Conservation (phyloP, 2,329 filamentous ascomycete species). For the Botrytis squamosa region DNA sequence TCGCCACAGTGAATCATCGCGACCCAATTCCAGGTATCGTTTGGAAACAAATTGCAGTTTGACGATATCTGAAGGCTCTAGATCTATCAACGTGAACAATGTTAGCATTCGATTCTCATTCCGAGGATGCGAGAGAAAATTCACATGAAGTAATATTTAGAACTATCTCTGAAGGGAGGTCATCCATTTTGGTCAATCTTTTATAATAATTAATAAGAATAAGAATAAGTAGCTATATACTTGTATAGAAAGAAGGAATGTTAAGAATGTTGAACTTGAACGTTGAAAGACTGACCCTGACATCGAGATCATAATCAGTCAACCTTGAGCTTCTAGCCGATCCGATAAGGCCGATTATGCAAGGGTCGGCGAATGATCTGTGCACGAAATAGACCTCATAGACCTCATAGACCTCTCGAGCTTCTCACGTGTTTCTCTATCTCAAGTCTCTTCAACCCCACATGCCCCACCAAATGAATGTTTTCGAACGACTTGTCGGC, state of each 20-base stretch:
- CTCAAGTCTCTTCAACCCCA: not conserved
- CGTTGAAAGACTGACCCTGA: not conserved
- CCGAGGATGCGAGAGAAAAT: not conserved
- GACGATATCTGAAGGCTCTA: conserved; percentile 64
- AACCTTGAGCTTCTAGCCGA: not conserved
- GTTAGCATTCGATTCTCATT: not conserved
- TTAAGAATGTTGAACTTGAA: not conserved
- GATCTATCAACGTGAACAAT: conserved; percentile 45
- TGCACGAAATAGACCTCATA: conserved; percentile 8
- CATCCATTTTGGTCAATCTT: conserved; percentile 18
- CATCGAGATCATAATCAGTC: not conserved
- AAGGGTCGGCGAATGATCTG: not conserved
- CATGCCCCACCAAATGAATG: not conserved
- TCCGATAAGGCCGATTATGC: conserved; percentile 4
- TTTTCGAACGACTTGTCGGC: not conserved
- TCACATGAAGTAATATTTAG: conserved; percentile 20
- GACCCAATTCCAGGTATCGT: conserved; percentile 62
- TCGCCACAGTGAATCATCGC: conserved; percentile 78
- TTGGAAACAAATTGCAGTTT: conserved; percentile 68
- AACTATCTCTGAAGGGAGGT: conserved; percentile 22
- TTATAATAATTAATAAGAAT: too few relatives aligned
- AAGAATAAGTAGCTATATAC: not conserved
- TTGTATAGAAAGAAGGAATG: not conserved
- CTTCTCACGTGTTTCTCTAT: not conserved
- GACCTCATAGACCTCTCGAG: not conserved